Evolutionary conservation across 2,329 filamentous ascomycete genomes (phyloP).

Genomic region (Leptodontidium sp.): DNA sequence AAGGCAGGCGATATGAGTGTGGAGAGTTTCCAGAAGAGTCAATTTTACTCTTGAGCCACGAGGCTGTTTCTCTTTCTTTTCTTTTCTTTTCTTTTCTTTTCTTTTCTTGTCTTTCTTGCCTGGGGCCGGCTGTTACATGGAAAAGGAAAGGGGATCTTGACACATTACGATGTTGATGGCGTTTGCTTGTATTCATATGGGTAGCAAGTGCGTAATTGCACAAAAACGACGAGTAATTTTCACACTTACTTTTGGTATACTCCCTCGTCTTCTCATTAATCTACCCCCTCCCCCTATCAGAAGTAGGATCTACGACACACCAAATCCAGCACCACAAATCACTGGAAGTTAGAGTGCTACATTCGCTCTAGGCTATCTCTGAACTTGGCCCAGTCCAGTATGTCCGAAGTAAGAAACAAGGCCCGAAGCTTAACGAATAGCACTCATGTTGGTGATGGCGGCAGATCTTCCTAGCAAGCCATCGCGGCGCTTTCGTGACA

Average conservation of each 20-base stretch:
- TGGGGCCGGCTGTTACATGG: not conserved
- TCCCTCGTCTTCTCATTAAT: not conserved
- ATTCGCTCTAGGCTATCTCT: no score
- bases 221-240: not conserved
- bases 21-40: constrained; percentile 76
- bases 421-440: no score
- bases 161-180: constrained; percentile 21
- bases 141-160: constrained; percentile 13
- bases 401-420: no score
- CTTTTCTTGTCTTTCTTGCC: not conserved
- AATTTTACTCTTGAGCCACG: constrained; percentile 62
- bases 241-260: not conserved
- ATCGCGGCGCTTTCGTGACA: no score
- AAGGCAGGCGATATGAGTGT: constrained; percentile 71
- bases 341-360: no score
- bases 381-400: no score
- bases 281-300: no score
- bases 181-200: constrained; percentile 17
- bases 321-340: no score
- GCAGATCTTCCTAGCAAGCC: no score
- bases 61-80: not conserved
- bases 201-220: constrained; percentile 13
- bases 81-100: not conserved
- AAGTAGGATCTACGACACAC: no score
- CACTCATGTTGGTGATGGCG: no score